Percentiles rank a stretch among this genome's conserved stretches.
Conservation (phyloP, 2,329 filamentous ascomycete species). For the Colletotrichum sp. region DNA sequence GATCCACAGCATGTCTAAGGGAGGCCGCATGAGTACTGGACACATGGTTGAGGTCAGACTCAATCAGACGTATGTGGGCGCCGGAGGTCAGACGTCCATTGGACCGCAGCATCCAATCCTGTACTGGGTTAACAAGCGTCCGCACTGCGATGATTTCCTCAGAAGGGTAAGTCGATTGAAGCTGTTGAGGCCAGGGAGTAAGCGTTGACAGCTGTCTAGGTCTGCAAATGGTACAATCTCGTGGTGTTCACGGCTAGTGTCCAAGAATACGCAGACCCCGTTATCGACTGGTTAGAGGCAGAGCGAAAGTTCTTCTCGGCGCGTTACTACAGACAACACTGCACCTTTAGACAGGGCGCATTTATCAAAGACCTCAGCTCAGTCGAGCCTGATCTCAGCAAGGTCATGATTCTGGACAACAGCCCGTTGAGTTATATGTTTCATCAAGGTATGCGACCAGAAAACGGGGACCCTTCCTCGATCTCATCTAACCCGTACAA, state of each 20-base stretch:
- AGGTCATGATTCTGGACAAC: constrained; percentile 99
- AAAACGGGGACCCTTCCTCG: neutral
- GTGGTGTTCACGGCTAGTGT: constrained; percentile 97
- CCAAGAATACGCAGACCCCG: constrained; percentile 97
- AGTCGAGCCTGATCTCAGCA: constrained; percentile 95
- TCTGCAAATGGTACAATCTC: constrained; percentile 98
- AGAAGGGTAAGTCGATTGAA: constrained; percentile 65
- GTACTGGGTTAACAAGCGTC: constrained; percentile 98
- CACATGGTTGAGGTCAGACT: constrained; percentile 99
- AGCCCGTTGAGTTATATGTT: constrained; percentile 98
- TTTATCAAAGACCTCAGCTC: constrained; percentile 98
- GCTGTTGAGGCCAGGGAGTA: neutral
- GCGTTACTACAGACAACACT: constrained; percentile 95
- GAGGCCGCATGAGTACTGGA: constrained; percentile 91
- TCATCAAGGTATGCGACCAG: constrained; percentile 78
- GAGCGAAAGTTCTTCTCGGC: constrained; percentile 96
- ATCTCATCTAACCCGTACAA: neutral
- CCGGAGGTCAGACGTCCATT: constrained; percentile 68
- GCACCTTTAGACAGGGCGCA: constrained; percentile 91
- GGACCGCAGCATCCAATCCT: constrained; percentile 94
- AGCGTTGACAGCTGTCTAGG: constrained; percentile 46
- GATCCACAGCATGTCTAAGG: constrained; percentile 98
- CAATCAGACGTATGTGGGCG: constrained; percentile 72
- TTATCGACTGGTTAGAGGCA: constrained; percentile 97
- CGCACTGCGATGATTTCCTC: constrained; percentile 95